A percentile compares a stretch with the other conserved stretches of the same genome.
Evolutionary conservation across 78 protist genomes (phyloP).

Genomic region (slime mould (Dictyostelium discoideum)): dicty_2.7 NC_007088.5:2298501-2299000

Average conservation of each 20-base stretch:
- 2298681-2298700: not conserved
- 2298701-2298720: not conserved
- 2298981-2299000: constrained; percentile 69
- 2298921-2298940: not conserved
- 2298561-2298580: too few relatives aligned
- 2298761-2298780: not conserved
- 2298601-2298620: not conserved
- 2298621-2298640: constrained; percentile 67
- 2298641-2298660: constrained; percentile 33
- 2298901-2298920: too few relatives aligned
- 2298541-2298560: too few relatives aligned
- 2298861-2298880: too few relatives aligned
- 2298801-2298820: not conserved
- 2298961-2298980: not conserved
- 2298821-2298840: not conserved
- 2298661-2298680: constrained; percentile 1
- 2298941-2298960: constrained; percentile 15
- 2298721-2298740: not conserved
- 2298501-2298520: too few relatives aligned
- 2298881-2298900: too few relatives aligned
- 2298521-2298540: too few relatives aligned
- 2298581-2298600: too few relatives aligned
- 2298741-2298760: not conserved
- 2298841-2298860: not conserved
- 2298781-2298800: constrained; percentile 10